Conservation (phyloP, 768 basidiomycete genomes). For the Multifurca ochricompacta region DNA sequence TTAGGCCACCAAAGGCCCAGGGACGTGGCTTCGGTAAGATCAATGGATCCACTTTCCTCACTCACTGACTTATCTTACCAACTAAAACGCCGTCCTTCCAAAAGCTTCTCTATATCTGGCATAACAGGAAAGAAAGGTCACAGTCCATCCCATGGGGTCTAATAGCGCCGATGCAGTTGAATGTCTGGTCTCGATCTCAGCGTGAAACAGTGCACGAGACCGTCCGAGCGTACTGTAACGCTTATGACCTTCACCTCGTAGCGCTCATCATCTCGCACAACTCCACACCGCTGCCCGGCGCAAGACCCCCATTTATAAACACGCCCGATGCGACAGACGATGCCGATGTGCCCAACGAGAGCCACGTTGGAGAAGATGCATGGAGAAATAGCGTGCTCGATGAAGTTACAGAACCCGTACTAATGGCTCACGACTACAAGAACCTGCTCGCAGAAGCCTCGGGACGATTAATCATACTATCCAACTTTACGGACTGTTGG, state of each 20-base stretch:
- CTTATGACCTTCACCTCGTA: constrained; percentile 26
- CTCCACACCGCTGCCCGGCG: constrained; percentile 1
- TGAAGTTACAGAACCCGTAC: constrained; percentile 25
- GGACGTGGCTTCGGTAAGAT: constrained; percentile 26
- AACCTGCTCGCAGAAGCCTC: constrained; percentile 25
- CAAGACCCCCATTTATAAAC: neutral
- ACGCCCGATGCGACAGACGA: neutral
- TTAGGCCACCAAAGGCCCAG: neutral
- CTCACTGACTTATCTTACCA: constrained; percentile 2
- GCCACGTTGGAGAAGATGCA: constrained; percentile 6
- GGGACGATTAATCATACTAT: constrained; percentile 27
- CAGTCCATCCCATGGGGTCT: constrained; percentile 27
- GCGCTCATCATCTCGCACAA: constrained; percentile 26
- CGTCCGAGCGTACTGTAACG: constrained; percentile 26
- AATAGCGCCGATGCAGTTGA: constrained; percentile 28
- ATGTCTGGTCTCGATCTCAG: constrained; percentile 26
- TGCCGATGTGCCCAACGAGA: neutral
- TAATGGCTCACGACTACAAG: constrained; percentile 26
- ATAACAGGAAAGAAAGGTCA: constrained; percentile 27
- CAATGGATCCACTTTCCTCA: neutral
- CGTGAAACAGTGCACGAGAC: constrained; percentile 28
- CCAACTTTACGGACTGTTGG: constrained; percentile 20
- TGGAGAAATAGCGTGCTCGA: constrained; percentile 22
- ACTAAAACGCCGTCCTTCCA: neutral
- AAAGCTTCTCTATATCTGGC: constrained; percentile 31